phyloP scores from a whole-genome alignment of 108 stramenopile genomes.

The Mediolabrus comicus region DNA sequence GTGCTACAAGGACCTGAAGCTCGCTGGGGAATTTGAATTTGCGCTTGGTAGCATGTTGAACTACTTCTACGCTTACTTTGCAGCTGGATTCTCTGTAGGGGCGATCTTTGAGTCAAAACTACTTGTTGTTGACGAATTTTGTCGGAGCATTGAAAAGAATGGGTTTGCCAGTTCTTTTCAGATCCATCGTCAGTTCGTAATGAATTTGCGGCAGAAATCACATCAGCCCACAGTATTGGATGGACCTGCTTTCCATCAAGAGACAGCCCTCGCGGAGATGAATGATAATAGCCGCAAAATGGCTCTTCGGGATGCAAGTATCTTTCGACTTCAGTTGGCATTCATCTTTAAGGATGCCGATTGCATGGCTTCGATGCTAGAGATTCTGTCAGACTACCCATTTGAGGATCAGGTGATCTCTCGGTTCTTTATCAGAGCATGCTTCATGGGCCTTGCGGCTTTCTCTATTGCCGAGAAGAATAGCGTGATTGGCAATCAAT shows the following conservation, averaged over 20 bases:
- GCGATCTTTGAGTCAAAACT: conserved; percentile 31
- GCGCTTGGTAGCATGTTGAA: conserved; percentile 17
- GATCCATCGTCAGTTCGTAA: conserved; percentile 24
- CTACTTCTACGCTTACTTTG: conserved; percentile 10
- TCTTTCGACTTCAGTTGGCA: conserved; percentile 30
- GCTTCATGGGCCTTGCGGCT: conserved; percentile 25
- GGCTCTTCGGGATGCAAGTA: conserved; percentile 32
- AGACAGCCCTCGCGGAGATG: conserved; percentile 4
- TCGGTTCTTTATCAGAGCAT: conserved; percentile 20
- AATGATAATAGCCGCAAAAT: conserved; percentile 22
- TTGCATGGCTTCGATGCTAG: conserved; percentile 31
- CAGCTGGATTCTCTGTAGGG: conserved; percentile 13
- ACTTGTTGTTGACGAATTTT: conserved; percentile 21
- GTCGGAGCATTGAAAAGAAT: background rate
- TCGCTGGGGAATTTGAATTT: conserved; percentile 15
- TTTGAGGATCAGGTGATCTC: conserved; percentile 22
- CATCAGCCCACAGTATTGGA: conserved; percentile 17
- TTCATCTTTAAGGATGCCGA: conserved; percentile 33
- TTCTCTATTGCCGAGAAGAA: background rate
- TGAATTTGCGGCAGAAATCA: conserved; percentile 18
- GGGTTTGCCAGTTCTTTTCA: conserved; percentile 22
- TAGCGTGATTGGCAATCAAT: background rate
- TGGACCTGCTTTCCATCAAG: conserved; percentile 26
- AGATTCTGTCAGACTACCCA: conserved; percentile 21
- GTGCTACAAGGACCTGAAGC: conserved; percentile 4